Evolutionary conservation across 805 yeast genomes (phyloP), one percentile per base, ranked within the genome.

Genomic region (Grigorovia transvaalensis): DNA sequence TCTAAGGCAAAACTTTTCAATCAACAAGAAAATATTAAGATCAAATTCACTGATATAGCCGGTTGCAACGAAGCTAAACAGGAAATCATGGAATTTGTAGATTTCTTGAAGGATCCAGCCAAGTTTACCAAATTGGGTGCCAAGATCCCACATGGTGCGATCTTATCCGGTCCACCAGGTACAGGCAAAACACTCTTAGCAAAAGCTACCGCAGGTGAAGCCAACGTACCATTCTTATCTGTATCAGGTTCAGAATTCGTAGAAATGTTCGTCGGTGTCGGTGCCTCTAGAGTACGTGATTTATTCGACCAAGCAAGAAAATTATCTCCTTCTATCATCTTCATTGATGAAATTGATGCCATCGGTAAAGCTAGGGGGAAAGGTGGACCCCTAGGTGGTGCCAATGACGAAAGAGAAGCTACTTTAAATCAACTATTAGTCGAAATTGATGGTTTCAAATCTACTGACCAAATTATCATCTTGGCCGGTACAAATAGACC

Each of bases 211-310:
- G 97, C 96, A 2, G 96, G 97, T 59, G 96, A 89, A 67, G 96
- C 96, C 1, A 93, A 88, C 49, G 97, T 89, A 49, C 96, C 97
- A 27, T 89, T 89, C 67, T 81, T 81, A 57, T 83, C 93, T 20
- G 96, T 89, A 7, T 85, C 95, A 1, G 96, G 96, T 60, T 88
- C 96, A 13, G 96, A 89, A 66, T 89, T 89, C 59, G 95, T 88
- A n/a, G 96, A 89, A 68, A 89, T 89, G 96, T 89, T 87, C 74
- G 95, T 87, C 19, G 96, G 96, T 71, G 96, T 89, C 27, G 96
- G 96, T 72, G 96, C 96, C 4, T 83, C 91, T 3, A 78, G 97
- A 68, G 97, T 89, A 44, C 85, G 97, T 67, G 96, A 90, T 64
- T 75, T 89, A 63, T 89, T 89, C 72, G 84, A 85, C 64, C 85